These are phyloP conservation scores for Solanum tacnaense DNA, from an alignment of 257 asterid species.

Conservation along the genomic window DNA sequence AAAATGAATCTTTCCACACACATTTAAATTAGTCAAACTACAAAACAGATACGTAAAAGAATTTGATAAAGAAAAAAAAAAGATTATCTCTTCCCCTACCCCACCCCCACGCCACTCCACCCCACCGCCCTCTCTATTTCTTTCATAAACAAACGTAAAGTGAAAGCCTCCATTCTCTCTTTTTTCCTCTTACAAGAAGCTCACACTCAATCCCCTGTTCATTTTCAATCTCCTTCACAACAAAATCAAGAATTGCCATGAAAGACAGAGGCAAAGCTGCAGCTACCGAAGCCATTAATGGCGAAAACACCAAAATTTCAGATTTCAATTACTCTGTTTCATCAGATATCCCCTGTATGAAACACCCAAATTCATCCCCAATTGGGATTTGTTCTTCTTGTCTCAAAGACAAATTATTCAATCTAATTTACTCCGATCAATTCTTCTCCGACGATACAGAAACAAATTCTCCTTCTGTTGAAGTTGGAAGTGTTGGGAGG, in stretches of 20 bases:
- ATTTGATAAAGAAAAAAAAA: background rate
- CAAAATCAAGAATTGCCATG: constrained; percentile 21
- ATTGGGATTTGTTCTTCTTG: constrained; percentile 70
- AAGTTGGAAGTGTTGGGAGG: constrained; percentile 72
- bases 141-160: constrained; percentile 24
- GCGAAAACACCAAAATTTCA: background rate
- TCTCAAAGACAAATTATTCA: constrained; percentile 54
- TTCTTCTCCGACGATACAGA: constrained; percentile 43
- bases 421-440: constrained; percentile 48
- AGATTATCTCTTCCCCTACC: background rate
- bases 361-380: constrained; percentile 55
- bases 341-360: constrained; percentile 51
- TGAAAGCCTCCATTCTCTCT: constrained; percentile 28
- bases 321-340: constrained; percentile 46
- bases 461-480: constrained; percentile 18
- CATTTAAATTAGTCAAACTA: background rate
- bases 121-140: constrained; percentile 24
- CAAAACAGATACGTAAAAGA: rapidly evolving
- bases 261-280: constrained; percentile 54
- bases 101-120: background rate
- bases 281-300: background rate
- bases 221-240: background rate
- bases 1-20: no score
- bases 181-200: background rate
- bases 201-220: background rate